Base-by-base conservation (phyloP, 495 filamentous ascomycete genomes). In the Penicillium chermesinum region DNA sequence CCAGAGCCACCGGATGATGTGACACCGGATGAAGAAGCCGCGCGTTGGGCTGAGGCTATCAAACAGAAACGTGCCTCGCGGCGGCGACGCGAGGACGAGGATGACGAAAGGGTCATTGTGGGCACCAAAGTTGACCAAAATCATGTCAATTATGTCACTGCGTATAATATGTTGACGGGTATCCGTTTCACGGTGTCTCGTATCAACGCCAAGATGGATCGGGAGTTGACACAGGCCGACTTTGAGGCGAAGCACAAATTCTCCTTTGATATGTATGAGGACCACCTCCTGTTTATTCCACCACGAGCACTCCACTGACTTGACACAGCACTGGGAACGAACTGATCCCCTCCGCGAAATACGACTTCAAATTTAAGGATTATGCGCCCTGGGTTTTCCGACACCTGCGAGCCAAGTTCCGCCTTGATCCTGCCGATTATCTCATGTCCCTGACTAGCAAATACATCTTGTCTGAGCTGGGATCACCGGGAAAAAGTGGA, bases 351-450 rank as follows among this genome's bases (percentile, higher is more conserved):
- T 96, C 91, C 46, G 91, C 94, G 54, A 97, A 97, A 71, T 99
- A 99, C 74, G 93, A 99, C 70, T 99, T 97, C 81, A 99, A 99
- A 65, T 99, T 99, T 73, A 99, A 99, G 67, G 93, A 99, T 67
- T 99, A 99, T 66, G 93, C 93, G 14, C 93, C 93, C 22, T 97
- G 91, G 91, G 93, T 99, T 30, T 99, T 99, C 71, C 88, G 93
- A 57, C 86, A 91, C 67, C 76, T 99, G 47, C 86, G 93, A 44
- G 75, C 85, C 14, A 88, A 84, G 56, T 99, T 99, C 70, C 76
- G 83, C 48, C 77, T 97, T 33, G 94, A 99, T 63, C 94, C 93
- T 17, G 93, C 91, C 50, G 93, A 99, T 63, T 99, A 99, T 63
- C 78, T 99, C 30, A 91, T 99, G 82, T 99, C 93, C 8, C 75